A percentile compares a stretch with the other conserved stretches of the same genome.
Evolutionary conservation across 306 rosid genomes (phyloP).

Genomic region (Ormosia semicastrata): DNA sequence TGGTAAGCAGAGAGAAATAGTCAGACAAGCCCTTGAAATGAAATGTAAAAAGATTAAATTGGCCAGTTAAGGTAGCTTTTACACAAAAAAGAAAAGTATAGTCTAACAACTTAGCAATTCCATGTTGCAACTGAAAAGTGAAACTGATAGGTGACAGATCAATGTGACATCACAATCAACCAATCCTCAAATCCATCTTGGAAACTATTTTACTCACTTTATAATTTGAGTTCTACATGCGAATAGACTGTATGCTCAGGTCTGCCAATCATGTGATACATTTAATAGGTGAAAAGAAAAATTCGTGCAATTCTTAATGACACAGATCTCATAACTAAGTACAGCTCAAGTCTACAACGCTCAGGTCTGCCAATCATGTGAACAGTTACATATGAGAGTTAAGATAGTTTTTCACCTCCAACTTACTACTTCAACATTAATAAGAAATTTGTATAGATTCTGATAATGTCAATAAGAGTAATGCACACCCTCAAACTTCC

Average conservation of each 20-base stretch:
- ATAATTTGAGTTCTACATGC: background rate
- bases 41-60: background rate
- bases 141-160: background rate
- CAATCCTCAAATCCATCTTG: background rate
- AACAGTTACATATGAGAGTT: background rate
- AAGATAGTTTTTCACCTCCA: background rate
- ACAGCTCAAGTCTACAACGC: background rate
- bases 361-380: background rate
- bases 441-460: background rate
- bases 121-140: background rate
- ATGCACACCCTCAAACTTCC: background rate
- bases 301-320: background rate
- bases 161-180: background rate
- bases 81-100: background rate
- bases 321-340: background rate
- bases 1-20: conserved; percentile 24
- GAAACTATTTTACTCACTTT: background rate
- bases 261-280: background rate
- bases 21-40: conserved; percentile 19
- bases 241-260: background rate
- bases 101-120: background rate
- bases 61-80: background rate
- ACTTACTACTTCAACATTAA: background rate
- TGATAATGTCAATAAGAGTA: background rate
- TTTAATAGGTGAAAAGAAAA: background rate